Evolutionary conservation across 192 early-diverging fungal species (phyloP).

Genomic region (Coemansia sp.): DNA sequence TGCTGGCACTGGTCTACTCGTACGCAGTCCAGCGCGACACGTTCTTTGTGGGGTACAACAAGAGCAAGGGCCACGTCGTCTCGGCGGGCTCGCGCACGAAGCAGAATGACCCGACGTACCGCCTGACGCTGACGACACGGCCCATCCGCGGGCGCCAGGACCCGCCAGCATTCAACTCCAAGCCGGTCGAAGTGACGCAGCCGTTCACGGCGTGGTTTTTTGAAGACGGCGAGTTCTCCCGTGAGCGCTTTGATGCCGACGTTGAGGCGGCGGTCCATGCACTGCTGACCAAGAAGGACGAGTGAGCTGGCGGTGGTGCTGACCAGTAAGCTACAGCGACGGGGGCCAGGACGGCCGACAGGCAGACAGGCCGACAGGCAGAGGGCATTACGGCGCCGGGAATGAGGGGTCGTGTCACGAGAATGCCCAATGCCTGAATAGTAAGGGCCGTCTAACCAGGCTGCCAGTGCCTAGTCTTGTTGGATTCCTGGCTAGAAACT

Average conservation of each 20-base stretch:
- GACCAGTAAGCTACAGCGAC: no score
- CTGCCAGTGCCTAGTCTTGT: no score
- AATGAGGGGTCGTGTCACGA: no score
- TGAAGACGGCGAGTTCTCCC: conserved; percentile 58
- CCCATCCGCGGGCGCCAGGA: conserved; percentile 49
- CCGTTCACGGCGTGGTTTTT: conserved; percentile 61
- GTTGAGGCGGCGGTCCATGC: conserved; percentile 45
- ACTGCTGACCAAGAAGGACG: conserved; percentile 48
- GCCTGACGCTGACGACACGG: conserved; percentile 50
- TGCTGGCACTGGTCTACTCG: conserved; percentile 52
- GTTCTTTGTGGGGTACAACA: conserved; percentile 60
- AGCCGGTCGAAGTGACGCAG: conserved; percentile 46
- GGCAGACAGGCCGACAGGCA: no score
- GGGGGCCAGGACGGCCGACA: no score
- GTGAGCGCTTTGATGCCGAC: conserved; percentile 52
- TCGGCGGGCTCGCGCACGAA: conserved; percentile 51
- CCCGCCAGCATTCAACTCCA: conserved; percentile 40
- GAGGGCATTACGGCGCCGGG: no score
- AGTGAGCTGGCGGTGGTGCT: no score
- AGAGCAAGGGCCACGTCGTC: conserved; percentile 51
- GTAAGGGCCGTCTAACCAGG: no score
- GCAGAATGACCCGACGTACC: conserved; percentile 51
- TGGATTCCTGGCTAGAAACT: no score
- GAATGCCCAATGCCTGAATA: no score
- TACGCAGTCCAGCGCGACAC: conserved; percentile 61